A percentile compares a stretch with the other conserved stretches of the same genome.
These are phyloP conservation scores for Acanthamoeba healyi DNA, from an alignment of 208 protist species.

Conservation along the genomic window DNA sequence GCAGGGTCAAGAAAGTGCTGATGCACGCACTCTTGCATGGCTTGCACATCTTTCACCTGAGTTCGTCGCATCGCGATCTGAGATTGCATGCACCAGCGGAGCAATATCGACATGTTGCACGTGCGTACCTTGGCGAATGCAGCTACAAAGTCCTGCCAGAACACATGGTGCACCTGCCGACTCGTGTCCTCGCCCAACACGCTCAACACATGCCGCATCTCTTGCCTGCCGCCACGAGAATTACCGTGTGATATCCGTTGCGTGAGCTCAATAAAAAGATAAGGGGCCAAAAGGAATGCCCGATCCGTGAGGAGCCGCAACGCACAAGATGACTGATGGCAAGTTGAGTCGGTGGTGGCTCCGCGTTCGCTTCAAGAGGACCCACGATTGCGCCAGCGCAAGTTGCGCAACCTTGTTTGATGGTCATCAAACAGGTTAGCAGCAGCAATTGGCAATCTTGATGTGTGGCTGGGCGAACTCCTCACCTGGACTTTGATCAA, in stretches of 20 bases:
- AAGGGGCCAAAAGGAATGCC: background rate
- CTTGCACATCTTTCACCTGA: slow-evolving; percentile 35
- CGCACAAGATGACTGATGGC: slow-evolving; percentile 31
- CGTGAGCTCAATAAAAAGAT: background rate
- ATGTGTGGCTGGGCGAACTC: no score
- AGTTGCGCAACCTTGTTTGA: background rate
- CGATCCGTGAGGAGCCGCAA: background rate
- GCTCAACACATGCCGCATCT: slow-evolving; percentile 37
- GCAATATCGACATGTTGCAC: no score
- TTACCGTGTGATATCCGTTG: background rate
- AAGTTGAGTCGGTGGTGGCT: background rate
- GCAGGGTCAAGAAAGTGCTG: slow-evolving; percentile 3
- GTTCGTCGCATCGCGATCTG: background rate
- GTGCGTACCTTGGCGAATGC: slow-evolving; percentile 7
- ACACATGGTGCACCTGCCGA: slow-evolving; percentile 28
- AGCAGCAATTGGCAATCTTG: background rate
- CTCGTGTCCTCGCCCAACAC: slow-evolving; percentile 19
- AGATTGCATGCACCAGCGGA: no score
- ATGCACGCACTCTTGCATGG: slow-evolving; percentile 54
- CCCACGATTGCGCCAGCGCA: background rate
- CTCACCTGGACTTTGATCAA: slow-evolving; percentile 27
- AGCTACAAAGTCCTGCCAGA: background rate
- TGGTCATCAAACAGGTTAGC: background rate
- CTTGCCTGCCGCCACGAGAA: background rate
- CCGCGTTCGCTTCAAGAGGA: background rate